Percentiles rank a stretch among this genome's conserved stretches.
phyloP scores from a whole-genome alignment of 768 basidiomycete species.

The Amanita jacksonii region DNA sequence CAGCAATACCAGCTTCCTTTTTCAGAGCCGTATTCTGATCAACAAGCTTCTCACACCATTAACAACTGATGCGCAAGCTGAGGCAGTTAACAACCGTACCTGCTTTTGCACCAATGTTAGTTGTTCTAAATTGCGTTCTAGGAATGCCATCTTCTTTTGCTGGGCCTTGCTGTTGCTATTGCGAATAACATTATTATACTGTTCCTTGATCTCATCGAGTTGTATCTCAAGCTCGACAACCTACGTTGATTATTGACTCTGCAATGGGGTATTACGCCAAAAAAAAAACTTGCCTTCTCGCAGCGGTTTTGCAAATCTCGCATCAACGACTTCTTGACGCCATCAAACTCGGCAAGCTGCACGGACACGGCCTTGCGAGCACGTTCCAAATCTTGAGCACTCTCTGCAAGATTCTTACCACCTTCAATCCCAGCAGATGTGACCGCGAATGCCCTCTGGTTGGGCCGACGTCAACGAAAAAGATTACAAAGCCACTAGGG shows the following conservation, averaged over 20 bases:
- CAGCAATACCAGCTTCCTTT: conserved; percentile 95
- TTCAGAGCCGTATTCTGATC: conserved; percentile 97
- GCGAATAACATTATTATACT: conserved; percentile 96
- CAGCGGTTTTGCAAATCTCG: conserved; percentile 98
- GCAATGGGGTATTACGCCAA: conserved; percentile 9
- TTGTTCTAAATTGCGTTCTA: conserved; percentile 94
- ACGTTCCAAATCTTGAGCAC: conserved; percentile 93
- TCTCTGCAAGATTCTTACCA: conserved; percentile 93
- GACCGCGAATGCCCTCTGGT: conserved; percentile 90
- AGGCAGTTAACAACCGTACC: conserved; percentile 31
- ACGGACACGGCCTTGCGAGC: conserved; percentile 95
- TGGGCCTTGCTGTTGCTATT: conserved; percentile 98
- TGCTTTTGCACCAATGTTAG: conserved; percentile 95
- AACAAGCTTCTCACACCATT: conserved; percentile 56
- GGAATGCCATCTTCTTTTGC: conserved; percentile 98
- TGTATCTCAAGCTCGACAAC: conserved; percentile 99
- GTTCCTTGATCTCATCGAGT: conserved; percentile 96
- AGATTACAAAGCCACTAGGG: neutral
- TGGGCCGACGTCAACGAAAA: conserved; percentile 4
- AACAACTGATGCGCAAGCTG: conserved; percentile 12
- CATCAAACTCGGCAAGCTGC: conserved; percentile 98
- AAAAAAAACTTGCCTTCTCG: conserved; percentile 78
- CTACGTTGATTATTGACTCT: conserved; percentile 30
- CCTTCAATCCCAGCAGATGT: conserved; percentile 97
- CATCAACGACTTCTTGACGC: conserved; percentile 98